These are phyloP conservation scores for Diplodia scrobiculata DNA, from an alignment of 2,329 filamentous ascomycete genomes.

Conservation along the genomic window DNA sequence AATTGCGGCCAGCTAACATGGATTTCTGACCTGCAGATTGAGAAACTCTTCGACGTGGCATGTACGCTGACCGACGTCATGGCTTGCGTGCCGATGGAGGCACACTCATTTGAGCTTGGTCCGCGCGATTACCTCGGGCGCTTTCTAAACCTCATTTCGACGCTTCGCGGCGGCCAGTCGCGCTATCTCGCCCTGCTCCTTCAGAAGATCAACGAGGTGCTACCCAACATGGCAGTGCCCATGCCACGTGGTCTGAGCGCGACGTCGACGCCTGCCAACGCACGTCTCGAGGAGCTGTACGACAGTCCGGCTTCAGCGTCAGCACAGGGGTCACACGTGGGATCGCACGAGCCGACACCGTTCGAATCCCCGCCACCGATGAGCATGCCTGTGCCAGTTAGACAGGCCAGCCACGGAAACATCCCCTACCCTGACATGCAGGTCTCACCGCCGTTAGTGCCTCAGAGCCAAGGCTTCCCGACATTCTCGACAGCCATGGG, in stretches of 20 bases:
- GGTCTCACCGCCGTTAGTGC: conserved; percentile 28
- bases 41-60: conserved; percentile 77
- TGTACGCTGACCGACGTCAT: conserved; percentile 74
- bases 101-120: conserved; percentile 61
- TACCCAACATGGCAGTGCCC: conserved; percentile 55
- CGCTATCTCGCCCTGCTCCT: conserved; percentile 77
- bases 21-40: conserved; percentile 56
- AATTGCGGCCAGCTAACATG: no score
- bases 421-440: conserved; percentile 30
- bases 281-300: conserved; percentile 30
- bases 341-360: conserved; percentile 29
- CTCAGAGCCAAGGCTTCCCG: conserved; percentile 25
- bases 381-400: conserved; percentile 28
- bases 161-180: conserved; percentile 72
- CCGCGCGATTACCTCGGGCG: conserved; percentile 73
- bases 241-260: conserved; percentile 31
- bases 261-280: conserved; percentile 37
- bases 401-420: conserved; percentile 26
- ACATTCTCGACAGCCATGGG: conserved; percentile 29
- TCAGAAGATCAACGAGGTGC: conserved; percentile 71
- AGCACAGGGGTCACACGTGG: conserved; percentile 28
- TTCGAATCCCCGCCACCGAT: conserved; percentile 29
- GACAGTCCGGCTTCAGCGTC: conserved; percentile 29
- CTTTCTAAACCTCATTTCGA: conserved; percentile 66
- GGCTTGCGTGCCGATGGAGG: conserved; percentile 60